Evolutionary conservation across 106 monocot species (phyloP), one percentile per base, ranked within the genome.

Genomic region (Dendrobium huoshanense): DNA sequence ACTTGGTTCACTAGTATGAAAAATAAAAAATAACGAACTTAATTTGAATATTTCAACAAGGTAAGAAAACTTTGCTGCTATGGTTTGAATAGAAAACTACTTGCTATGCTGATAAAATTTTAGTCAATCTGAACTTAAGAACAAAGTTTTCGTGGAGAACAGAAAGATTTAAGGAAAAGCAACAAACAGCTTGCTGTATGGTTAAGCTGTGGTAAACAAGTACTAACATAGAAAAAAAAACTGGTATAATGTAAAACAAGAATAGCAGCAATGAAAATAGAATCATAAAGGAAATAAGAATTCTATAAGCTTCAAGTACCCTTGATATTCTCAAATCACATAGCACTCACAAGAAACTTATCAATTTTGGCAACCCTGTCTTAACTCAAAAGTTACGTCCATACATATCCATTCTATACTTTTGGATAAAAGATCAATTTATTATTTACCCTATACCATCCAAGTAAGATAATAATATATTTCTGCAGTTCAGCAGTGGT

Each of bases 1-100:
- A 75, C 81, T 90, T 72, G 89, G 18, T 84, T 99, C 98, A 79
- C 98, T 96, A 72, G 20, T 49, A 67, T 9, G 27, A 33, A 72
- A 77, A 64, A 58, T 8, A 61, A 0, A 55, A 56, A 56, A 20
- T 72, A 37, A 75, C 47, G 61, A 7, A 61, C 22, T 3, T 22
- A 61, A 10, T 22, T 61, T 61, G 5, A 61, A 7, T 61, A 61
- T 2, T 1, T 61, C 22, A 61, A n/a, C 20, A 61, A 22, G 51
- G 51, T 15, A 11, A 51, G 51, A 51, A 51, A 51, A 51, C 13
- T 51, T 9, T 22, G 61, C 61, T 22, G 61, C 54, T 61, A 61
- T 8, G 6, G 19, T 61, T 61, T 61, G 61, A 61, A 61, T 22
- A 51, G n/a, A 19, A 61, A 61, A 22, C 22, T 56, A 61, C 22